Percentiles rank a stretch among this genome's conserved stretches.
Evolutionary conservation across 768 basidiomycete species (phyloP).

Genomic region (Auricularia heimuer): DNA sequence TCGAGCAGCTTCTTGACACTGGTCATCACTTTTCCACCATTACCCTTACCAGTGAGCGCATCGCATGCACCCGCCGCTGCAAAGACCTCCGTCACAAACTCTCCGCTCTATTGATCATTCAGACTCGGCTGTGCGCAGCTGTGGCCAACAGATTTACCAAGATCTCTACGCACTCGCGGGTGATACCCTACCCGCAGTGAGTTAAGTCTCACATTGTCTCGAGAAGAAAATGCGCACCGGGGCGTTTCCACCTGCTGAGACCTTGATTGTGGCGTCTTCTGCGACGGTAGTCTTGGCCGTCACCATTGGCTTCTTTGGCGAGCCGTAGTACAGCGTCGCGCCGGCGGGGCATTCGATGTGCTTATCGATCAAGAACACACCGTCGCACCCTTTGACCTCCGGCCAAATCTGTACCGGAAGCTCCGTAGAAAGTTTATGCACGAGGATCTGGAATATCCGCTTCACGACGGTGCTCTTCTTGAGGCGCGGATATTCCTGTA

Average conservation of each 20-base stretch:
- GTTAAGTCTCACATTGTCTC: no score
- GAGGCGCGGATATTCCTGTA: background rate
- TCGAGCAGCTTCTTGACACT: background rate
- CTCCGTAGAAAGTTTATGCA: background rate
- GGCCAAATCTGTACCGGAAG: background rate
- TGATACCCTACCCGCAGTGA: background rate
- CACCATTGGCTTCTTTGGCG: background rate
- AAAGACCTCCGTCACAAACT: background rate
- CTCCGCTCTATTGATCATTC: background rate
- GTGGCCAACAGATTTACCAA: background rate
- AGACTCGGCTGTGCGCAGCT: no score
- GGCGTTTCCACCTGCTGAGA: background rate
- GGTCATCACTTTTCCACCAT: background rate
- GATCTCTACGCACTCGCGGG: background rate
- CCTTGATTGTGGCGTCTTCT: background rate
- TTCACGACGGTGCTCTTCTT: background rate
- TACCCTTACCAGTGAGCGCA: background rate
- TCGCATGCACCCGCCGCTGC: conserved; percentile 2
- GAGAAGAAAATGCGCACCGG: no score
- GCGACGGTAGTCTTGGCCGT: background rate
- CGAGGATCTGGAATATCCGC: background rate
- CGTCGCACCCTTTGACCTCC: background rate
- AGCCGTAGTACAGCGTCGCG: background rate
- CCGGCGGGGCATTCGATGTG: background rate
- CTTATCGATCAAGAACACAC: background rate